Evolutionary conservation across 306 rosid genomes (phyloP).

Genomic region (Cucurbita argyrosperma): DNA sequence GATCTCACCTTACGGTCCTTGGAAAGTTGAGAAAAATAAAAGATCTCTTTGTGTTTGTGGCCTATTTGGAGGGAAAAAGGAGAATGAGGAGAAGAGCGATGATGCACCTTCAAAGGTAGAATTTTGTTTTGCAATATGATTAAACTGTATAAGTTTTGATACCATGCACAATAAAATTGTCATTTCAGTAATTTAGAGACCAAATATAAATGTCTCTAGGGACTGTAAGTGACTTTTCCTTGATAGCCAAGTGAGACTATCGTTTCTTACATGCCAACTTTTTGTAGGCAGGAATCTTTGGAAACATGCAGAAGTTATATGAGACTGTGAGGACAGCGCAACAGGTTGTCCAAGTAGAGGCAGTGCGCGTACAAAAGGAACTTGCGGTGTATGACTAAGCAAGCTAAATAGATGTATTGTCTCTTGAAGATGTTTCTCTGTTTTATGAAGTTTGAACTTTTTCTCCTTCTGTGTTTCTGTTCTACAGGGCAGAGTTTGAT

Average conservation of each 20-base stretch:
- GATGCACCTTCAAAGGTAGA: conserved; percentile 55
- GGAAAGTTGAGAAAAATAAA: conserved; percentile 15
- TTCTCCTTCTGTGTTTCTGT: background rate
- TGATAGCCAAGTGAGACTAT: conserved; percentile 6
- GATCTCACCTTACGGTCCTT: conserved; percentile 15
- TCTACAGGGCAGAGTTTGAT: conserved; percentile 70
- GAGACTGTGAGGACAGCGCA: conserved; percentile 81
- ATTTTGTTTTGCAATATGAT: background rate
- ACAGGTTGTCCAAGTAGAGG: conserved; percentile 78
- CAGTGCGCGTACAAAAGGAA: conserved; percentile 76
- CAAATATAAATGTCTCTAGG: background rate
- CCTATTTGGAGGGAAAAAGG: conserved; percentile 68
- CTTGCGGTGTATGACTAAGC: conserved; percentile 49
- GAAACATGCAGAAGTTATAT: conserved; percentile 68
- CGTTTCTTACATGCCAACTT: conserved; percentile 10
- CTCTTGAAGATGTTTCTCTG: background rate
- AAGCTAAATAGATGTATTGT: conserved; percentile 9
- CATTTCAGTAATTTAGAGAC: background rate
- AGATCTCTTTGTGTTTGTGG: conserved; percentile 32
- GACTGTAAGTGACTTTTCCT: background rate
- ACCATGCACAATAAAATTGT: background rate
- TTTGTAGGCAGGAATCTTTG: conserved; percentile 56
- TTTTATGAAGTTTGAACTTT: background rate
- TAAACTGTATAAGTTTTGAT: conserved; percentile 6
- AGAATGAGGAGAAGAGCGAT: conserved; percentile 36